Evolutionary conservation across 2,329 filamentous ascomycete species (phyloP).

Genomic region (Fusarium redolens): DNA sequence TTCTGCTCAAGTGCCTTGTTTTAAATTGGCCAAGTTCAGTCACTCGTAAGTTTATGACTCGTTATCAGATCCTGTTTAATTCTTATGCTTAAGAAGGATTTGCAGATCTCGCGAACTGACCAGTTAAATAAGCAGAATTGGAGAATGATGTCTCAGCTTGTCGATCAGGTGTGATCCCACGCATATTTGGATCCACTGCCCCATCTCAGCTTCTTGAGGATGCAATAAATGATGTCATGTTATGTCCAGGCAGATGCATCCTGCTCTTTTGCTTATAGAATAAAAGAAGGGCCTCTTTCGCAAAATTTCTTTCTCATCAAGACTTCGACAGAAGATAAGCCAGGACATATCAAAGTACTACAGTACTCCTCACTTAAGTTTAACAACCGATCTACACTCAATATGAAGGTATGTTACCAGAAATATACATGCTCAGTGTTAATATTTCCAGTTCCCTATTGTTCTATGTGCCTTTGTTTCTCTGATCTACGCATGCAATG

Average conservation of each 20-base stretch:
- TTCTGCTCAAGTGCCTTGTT: background rate
- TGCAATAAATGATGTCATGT: background rate
- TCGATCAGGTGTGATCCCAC: background rate
- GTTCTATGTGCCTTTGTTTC: background rate
- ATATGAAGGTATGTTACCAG: background rate
- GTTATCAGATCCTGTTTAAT: background rate
- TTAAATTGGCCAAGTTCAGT: background rate
- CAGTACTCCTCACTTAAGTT: too few relatives aligned
- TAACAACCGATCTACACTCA: background rate
- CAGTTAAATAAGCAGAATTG: background rate
- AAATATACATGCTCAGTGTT: background rate
- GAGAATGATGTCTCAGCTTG: background rate
- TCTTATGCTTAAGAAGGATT: background rate
- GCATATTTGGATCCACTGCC: background rate
- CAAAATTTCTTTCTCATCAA: background rate
- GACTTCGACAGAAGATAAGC: background rate
- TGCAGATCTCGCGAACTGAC: background rate
- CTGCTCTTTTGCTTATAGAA: fast-evolving
- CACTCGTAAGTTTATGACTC: background rate
- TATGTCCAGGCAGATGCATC: background rate
- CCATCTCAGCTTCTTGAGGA: background rate
- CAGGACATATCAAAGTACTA: too few relatives aligned
- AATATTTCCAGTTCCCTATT: background rate
- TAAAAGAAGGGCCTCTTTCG: background rate
- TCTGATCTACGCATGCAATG: background rate